Evolutionary conservation across 1,139 yeast species (phyloP), one percentile per base, ranked within the genome.

Genomic region (Diutina catenulata): DNA sequence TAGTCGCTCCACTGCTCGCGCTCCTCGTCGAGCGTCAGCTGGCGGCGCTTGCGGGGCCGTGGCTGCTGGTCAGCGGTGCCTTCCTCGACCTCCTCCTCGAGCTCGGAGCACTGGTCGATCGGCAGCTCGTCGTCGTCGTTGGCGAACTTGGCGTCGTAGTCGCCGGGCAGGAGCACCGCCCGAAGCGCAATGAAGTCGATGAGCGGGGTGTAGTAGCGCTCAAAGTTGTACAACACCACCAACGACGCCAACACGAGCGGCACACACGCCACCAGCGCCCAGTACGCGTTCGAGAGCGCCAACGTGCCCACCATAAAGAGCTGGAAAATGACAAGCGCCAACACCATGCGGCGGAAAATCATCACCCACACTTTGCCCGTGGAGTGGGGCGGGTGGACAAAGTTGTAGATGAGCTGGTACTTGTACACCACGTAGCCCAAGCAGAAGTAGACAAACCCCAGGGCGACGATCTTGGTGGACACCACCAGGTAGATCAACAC

Each of bases 111-210:
- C 24, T 13, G 18, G n/a, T 31, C 35, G 8, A 31, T 9, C 3
- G 35, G 35, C 6, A 5, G 16, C 13, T 31, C 35, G 2, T 20
- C 35, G 15, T 31, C 35, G 21, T 31, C 35, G 7, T 21, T 31
- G 2, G 35, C 35, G 13, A 31, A 31, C 7, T 31, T 24, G 3
- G 35, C n/a, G 25, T 31, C 35, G 13, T 18, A 31, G 8, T 31
- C 26, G 14, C n/a, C 20, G 4, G 28, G 37, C 27, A 35, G 27
- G 6, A 29, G 69, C 28, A 77, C 73, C 3, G 83, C 77, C 45
- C 94, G 70, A 40, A 91, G 64, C 0, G 98, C 97, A 52, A 91
- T 88, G 53, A 82, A 88, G 43, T 76, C 72, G 4, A 88, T 75
- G 40, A 91, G 61, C 1, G 97, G 96, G 35, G 79, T 67, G 47